Conservation (phyloP, 1,284 basidiomycete genomes). For the Boletus smithii region DNA sequence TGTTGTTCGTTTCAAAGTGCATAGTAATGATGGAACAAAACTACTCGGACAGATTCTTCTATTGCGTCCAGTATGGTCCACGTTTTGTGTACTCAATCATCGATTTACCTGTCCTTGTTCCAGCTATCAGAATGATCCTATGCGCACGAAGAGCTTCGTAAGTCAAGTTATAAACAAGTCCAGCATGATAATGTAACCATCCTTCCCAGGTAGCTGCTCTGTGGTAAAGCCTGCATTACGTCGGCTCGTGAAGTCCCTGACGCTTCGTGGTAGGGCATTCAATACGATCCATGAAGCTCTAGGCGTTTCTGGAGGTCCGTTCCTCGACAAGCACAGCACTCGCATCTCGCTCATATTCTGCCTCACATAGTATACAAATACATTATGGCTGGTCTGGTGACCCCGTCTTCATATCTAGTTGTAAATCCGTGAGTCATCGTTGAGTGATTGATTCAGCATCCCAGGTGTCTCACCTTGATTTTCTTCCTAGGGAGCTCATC, state of each 20-base stretch:
- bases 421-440: slow-evolving; percentile 7
- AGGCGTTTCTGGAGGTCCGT: slow-evolving; percentile 8
- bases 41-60: slow-evolving; percentile 20
- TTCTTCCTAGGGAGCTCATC: slow-evolving; percentile 13
- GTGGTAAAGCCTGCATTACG: neutral
- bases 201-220: slow-evolving; percentile 7
- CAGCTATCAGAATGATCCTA: slow-evolving; percentile 15
- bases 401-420: neutral
- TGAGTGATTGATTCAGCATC: neutral
- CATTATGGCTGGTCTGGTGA: slow-evolving; percentile 7
- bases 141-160: slow-evolving; percentile 11
- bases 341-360: neutral
- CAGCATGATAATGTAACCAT: neutral
- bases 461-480: neutral
- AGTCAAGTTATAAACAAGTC: neutral
- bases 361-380: slow-evolving; percentile 14
- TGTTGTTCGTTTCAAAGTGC: neutral
- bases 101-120: neutral
- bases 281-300: slow-evolving; percentile 10
- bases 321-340: no score
- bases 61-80: slow-evolving; percentile 13
- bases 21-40: neutral
- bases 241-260: neutral
- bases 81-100: neutral
- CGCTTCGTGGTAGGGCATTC: slow-evolving; percentile 1